Percentiles rank a stretch among this genome's conserved stretches.
These are phyloP conservation scores for Diddensiella santjacobensis DNA, from an alignment of 805 yeast genomes.

Conservation along the genomic window DNA sequence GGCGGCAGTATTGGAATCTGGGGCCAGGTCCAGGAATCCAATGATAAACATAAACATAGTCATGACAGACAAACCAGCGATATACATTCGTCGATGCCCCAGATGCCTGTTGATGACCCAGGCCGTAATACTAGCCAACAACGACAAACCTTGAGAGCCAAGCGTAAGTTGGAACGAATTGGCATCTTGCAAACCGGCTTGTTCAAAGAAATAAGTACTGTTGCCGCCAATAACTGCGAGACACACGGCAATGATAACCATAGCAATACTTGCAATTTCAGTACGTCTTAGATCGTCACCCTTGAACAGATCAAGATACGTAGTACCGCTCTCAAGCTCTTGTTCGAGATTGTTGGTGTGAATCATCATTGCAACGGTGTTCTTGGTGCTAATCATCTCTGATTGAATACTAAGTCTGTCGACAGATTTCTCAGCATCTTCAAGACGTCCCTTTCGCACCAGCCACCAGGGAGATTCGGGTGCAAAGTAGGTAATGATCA, in stretches of 20 bases:
- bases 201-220: slow-evolving; percentile 45
- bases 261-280: slow-evolving; percentile 42
- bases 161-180: slow-evolving; percentile 43
- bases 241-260: slow-evolving; percentile 34
- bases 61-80: slow-evolving; percentile 9
- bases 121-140: slow-evolving; percentile 5
- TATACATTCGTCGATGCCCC: slow-evolving; percentile 7
- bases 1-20: not conserved
- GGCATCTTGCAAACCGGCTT: slow-evolving; percentile 35
- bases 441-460: slow-evolving; percentile 38
- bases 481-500: slow-evolving; percentile 40
- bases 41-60: slow-evolving; percentile 10
- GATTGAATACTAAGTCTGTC: slow-evolving; percentile 39
- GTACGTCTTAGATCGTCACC: slow-evolving; percentile 48
- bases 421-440: slow-evolving; percentile 42
- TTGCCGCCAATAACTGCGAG: slow-evolving; percentile 10
- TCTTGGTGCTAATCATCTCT: slow-evolving; percentile 30
- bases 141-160: slow-evolving; percentile 43
- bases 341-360: slow-evolving; percentile 40
- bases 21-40: slow-evolving; percentile 9
- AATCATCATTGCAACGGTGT: slow-evolving; percentile 43
- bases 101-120: slow-evolving; percentile 7
- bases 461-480: slow-evolving; percentile 57
- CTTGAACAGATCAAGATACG: slow-evolving; percentile 42
- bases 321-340: slow-evolving; percentile 12